A percentile compares a stretch with the other conserved stretches of the same genome.
phyloP scores from a whole-genome alignment of 805 yeast species.

The Candida adriatica region DNA sequence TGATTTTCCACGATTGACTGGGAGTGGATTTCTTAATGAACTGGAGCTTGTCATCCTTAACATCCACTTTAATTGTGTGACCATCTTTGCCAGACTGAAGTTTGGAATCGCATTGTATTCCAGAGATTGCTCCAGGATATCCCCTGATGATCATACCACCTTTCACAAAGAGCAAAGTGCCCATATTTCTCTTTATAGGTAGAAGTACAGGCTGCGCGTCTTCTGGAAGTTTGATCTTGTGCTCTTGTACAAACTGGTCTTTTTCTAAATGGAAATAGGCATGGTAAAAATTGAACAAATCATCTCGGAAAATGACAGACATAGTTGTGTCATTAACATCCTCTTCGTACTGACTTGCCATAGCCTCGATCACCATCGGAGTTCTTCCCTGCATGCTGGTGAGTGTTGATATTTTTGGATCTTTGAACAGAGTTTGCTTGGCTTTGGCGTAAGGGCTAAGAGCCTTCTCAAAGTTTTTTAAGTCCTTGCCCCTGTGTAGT shows the following conservation, averaged over 20 bases:
- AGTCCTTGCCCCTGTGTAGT: constrained; percentile 7
- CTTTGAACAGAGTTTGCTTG: constrained; percentile 9
- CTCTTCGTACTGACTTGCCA: constrained; percentile 9
- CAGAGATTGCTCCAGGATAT: constrained; percentile 2
- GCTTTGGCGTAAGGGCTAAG: constrained; percentile 2
- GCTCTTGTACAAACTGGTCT: constrained; percentile 1
- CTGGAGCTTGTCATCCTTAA: constrained; percentile 1
- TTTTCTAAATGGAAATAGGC: constrained; percentile 8
- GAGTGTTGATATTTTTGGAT: constrained; percentile 10
- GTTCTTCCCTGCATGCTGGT: constrained; percentile 14
- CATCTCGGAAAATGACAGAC: constrained; percentile 14
- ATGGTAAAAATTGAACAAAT: constrained; percentile 11
- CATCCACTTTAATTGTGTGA: constrained; percentile 1
- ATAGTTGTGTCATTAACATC: constrained; percentile 4
- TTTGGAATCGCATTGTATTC: background rate
- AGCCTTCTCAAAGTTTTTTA: constrained; percentile 13
- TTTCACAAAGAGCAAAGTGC: constrained; percentile 13
- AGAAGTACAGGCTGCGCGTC: constrained; percentile 7
- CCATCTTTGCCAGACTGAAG: constrained; percentile 2
- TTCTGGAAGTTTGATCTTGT: constrained; percentile 8
- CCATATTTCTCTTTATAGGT: constrained; percentile 5
- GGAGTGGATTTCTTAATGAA: constrained; percentile 6
- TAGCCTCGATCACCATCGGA: constrained; percentile 13
- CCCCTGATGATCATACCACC: constrained; percentile 10
- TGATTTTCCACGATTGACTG: constrained; percentile 4